Conservation (phyloP, 2,329 filamentous ascomycete species). For the Cladorrhinum sp. region DNA sequence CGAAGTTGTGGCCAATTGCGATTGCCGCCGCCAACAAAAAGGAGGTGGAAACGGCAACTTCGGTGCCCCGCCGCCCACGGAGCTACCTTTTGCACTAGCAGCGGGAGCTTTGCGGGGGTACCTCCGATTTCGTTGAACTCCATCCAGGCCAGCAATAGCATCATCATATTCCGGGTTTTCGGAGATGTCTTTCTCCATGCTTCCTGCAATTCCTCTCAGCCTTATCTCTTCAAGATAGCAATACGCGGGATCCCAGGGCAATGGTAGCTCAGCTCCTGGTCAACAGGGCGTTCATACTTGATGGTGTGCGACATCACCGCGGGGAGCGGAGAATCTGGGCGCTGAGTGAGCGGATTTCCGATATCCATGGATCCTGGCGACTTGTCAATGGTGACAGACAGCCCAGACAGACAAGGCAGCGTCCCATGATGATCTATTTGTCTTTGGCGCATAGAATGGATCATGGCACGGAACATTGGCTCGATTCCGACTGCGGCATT, state of each 20-base stretch:
- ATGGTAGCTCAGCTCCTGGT: too few species aligned
- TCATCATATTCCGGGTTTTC: too few species aligned
- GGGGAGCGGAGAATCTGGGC: conserved; percentile 6
- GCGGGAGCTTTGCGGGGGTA: background rate
- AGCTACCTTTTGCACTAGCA: background rate
- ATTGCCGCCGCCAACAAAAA: conserved; percentile 3
- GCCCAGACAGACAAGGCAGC: background rate
- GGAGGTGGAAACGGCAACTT: conserved; percentile 1
- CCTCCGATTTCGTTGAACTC: background rate
- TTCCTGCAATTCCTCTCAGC: background rate
- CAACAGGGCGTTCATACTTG: background rate
- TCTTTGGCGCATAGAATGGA: background rate
- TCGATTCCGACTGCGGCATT: background rate
- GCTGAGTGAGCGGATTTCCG: conserved; percentile 21
- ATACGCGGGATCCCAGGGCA: background rate
- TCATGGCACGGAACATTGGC: background rate
- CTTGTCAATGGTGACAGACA: background rate
- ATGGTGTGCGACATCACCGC: conserved; percentile 9
- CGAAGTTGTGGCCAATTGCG: conserved; percentile 11
- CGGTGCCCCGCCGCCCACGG: conserved; percentile 5
- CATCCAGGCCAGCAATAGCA: background rate
- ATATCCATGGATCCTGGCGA: background rate
- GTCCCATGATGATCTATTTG: too few species aligned
- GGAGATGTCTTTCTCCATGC: background rate
- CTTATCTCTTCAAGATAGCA: background rate